Evolutionary conservation across 2,329 filamentous ascomycete species (phyloP), one percentile per base, ranked within the genome.

Genomic region (Fonsecaea nubica): DNA sequence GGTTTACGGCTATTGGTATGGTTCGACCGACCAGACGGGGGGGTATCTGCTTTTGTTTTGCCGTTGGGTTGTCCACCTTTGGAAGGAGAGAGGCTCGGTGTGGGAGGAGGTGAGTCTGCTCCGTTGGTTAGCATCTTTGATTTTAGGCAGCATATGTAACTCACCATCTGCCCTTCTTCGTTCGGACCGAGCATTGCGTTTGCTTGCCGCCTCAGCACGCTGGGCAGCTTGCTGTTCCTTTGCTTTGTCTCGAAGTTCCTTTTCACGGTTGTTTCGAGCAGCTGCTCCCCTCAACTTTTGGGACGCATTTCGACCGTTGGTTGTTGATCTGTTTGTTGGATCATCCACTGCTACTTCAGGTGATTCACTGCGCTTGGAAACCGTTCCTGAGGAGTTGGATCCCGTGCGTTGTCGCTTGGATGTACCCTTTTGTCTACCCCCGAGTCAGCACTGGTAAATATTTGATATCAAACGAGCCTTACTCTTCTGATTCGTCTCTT

Each of bases 401-500:
- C 85, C 86, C 32, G 93, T 97, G 62, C 94, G 89, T 77, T 92
- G 93, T 71, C 94, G 87, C 81, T 98, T 98, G 57, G 87, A 80
- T 67, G 84, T 87, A 70, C 89, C 86, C 65, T 86, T 88, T 76
- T 89, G 89, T 72, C 92, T 96, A 73, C 68, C 71, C 58, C 64
- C 15, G 64, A 12, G 15, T 66, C 42, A 66, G 65, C 58, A 30
- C 15, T 5, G 8, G 1, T 25, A 2, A 55, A 35, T 9, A 4
- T 30, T 55, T 30, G 3, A 9, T 25, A 25, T 50, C 45, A 50
- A 25, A 55, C 61, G 65, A 30, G 48, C 87, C 92, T 80, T 85
- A 98, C 94, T 96, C 92, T 85, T 97, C 93, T 75, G 92, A 97
- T 68, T 95, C 92, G 74, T 95, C 96, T 69, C 94, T 87, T 68